Evolutionary conservation across 306 rosid genomes (phyloP).

Genomic region (Benincasa hispida): DNA sequence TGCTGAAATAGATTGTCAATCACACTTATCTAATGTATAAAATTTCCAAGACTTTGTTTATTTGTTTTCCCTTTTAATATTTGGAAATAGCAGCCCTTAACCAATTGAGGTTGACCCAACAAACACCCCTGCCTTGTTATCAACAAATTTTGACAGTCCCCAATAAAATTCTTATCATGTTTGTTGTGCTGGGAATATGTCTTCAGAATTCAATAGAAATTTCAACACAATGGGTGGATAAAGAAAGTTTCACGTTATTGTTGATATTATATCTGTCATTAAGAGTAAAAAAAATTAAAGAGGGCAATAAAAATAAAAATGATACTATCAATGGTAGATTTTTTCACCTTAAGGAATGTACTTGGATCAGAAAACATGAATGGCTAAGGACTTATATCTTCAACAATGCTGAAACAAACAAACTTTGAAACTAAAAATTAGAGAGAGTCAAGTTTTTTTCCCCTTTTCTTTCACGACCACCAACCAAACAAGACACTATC

Average conservation of each 20-base stretch:
- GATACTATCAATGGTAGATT: background rate
- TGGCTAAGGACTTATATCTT: no score
- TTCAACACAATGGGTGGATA: background rate
- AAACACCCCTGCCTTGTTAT: constrained; percentile 10
- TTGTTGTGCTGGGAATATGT: background rate
- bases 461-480: background rate
- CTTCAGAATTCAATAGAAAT: background rate
- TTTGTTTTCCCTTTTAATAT: background rate
- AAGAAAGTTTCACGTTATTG: background rate
- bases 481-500: background rate
- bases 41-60: background rate
- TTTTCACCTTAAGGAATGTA: background rate
- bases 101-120: no score
- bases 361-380: background rate
- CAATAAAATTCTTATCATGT: background rate
- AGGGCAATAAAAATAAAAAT: no score
- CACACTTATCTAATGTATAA: background rate
- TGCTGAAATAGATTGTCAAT: constrained; percentile 10
- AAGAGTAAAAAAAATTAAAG: background rate
- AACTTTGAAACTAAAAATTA: background rate
- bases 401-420: no score
- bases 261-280: background rate
- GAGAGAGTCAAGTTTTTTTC: background rate
- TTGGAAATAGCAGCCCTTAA: constrained; percentile 6
- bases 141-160: constrained; percentile 18